Conservation (phyloP, 345 rosid genomes). For the Acer saccharum region DNA sequence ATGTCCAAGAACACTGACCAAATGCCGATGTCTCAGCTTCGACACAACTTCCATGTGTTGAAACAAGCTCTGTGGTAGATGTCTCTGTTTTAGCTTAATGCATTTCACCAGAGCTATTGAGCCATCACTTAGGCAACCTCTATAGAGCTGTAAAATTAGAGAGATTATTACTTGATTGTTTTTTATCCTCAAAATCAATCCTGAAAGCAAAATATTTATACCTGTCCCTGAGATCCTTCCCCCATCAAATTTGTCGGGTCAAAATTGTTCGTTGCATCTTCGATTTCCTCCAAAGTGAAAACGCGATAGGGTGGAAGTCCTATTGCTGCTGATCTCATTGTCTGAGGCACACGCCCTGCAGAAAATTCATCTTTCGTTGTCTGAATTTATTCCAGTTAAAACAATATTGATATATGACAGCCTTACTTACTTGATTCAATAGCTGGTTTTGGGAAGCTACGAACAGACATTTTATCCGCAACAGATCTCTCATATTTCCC, state of each 20-base stretch:
- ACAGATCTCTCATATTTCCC: constrained; percentile 37
- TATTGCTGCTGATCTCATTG: constrained; percentile 79
- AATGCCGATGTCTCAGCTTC: constrained; percentile 82
- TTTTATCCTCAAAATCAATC: neutral
- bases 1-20: constrained; percentile 88
- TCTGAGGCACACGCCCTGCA: constrained; percentile 80
- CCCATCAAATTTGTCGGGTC: constrained; percentile 60
- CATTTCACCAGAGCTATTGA: constrained; percentile 62
- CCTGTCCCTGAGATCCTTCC: constrained; percentile 65
- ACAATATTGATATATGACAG: neutral
- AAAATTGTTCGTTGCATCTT: constrained; percentile 82
- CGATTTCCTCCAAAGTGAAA: constrained; percentile 78
- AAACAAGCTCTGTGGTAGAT: constrained; percentile 54
- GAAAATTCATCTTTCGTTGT: constrained; percentile 16
- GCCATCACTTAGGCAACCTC: constrained; percentile 72
- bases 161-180: neutral
- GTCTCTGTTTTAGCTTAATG: constrained; percentile 70
- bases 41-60: constrained; percentile 81
- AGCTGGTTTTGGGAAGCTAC: constrained; percentile 51
- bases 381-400: neutral
- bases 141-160: constrained; percentile 53
- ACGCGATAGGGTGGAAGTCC: constrained; percentile 77
- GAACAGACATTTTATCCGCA: constrained; percentile 54
- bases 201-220: constrained; percentile 11
- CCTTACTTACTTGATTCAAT: constrained; percentile 74